Evolutionary conservation across 2,329 filamentous ascomycete species (phyloP).

Genomic region (Diaporthe sp.): DNA sequence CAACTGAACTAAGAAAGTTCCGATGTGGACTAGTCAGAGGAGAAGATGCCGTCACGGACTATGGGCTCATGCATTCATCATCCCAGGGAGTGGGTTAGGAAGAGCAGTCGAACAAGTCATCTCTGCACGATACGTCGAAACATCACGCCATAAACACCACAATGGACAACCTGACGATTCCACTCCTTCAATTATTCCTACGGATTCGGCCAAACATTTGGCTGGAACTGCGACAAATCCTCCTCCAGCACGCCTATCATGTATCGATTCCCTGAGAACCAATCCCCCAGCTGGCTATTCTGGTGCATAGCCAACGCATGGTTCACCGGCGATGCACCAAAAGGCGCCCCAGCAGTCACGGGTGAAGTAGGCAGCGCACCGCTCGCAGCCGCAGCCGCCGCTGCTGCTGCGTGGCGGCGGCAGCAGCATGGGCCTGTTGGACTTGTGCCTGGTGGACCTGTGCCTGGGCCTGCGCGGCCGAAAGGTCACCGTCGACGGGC

Average conservation of each 20-base stretch:
- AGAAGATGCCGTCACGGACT: background rate
- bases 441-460: conserved; percentile 44
- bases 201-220: conserved; percentile 42
- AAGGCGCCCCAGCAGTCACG: conserved; percentile 16
- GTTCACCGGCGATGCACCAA: conserved; percentile 24
- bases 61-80: no score
- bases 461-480: conserved; percentile 28
- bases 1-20: background rate
- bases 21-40: background rate
- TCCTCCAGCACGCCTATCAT: conserved; percentile 74
- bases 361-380: conserved; percentile 11
- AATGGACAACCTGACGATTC: background rate
- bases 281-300: conserved; percentile 66
- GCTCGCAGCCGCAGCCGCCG: conserved; percentile 9
- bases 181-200: background rate
- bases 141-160: background rate
- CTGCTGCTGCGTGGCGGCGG: background rate
- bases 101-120: background rate
- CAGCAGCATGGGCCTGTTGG: conserved; percentile 21
- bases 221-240: conserved; percentile 59
- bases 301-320: conserved; percentile 38
- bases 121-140: background rate
- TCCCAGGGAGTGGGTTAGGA: no score
- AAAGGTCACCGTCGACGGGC: conserved; percentile 45
- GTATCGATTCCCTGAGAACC: conserved; percentile 74